Evolutionary conservation across 1,284 basidiomycete species (phyloP), one percentile per base, ranked within the genome.

Genomic region (Ustilago trichophora): DNA sequence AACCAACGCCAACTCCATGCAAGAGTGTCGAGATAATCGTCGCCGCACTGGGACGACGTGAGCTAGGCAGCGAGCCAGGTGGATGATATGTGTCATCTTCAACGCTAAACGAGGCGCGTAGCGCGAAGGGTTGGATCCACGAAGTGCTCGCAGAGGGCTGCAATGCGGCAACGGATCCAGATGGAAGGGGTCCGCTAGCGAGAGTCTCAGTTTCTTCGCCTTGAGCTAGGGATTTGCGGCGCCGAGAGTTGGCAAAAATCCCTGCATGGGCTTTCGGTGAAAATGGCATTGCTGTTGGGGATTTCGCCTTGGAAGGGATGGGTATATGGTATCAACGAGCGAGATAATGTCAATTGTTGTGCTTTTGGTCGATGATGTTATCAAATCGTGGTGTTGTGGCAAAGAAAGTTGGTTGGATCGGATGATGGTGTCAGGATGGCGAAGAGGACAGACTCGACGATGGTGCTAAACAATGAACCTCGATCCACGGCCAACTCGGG

Each of bases 11-110:
- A 2, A 37, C 44, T 1, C 22, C 35, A 27, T 52, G 49, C 8
- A 63, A 24, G 1, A 63, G 36, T 10, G 53, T 56, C 19, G 59
- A 63, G 53, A 63, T 63, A 40, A 63, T 63, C 5, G 59, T 63
- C 0, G 48, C 59, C 6, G 59, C 59, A 3, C 37, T 37, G 3
- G 53, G 53, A 0, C 59, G 27, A 1, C 59, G 27, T 13, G 59
- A 63, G n/a, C 27, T 22, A 6, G 59, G 44, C 2, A 27, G 22
- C 3, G 59, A 52, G 9, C 19, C 38, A 6, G 59, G 48, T 6
- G 59, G 15, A 6, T 52, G 26, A 31, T 63, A 56, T 11, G 37
- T n/a, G 15, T 55, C 44, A 22, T 63, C 59, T 0, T 56, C 56
- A 27, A 51, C 37, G 19, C 32, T 33, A 43, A 59, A 42, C 9